phyloP scores from a whole-genome alignment of 192 early-diverging fungal species.

The Coemansia sp. region DNA sequence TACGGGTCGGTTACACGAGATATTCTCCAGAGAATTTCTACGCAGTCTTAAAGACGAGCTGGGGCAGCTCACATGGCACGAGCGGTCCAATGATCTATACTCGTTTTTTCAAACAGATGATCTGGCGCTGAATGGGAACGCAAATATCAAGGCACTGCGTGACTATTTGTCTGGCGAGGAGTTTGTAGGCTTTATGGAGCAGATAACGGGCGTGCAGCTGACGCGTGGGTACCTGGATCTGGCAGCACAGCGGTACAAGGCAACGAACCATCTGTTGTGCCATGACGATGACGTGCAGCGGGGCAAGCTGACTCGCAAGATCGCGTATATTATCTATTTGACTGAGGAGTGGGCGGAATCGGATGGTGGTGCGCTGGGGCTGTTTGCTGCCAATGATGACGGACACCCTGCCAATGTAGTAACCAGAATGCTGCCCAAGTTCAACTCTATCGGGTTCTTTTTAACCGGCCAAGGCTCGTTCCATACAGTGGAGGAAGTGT shows the following conservation, averaged over 20 bases:
- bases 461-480: constrained; percentile 58
- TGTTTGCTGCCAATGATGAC: constrained; percentile 56
- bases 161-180: constrained; percentile 60
- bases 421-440: constrained; percentile 52
- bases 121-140: constrained; percentile 45
- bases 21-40: constrained; percentile 21
- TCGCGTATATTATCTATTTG: constrained; percentile 73
- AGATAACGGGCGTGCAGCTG: constrained; percentile 61
- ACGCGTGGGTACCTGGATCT: constrained; percentile 61
- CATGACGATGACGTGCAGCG: constrained; percentile 74
- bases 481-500: constrained; percentile 60
- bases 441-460: constrained; percentile 62
- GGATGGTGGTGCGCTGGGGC: constrained; percentile 64
- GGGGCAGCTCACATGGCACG: constrained; percentile 29
- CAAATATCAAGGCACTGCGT: constrained; percentile 53
- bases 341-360: constrained; percentile 63
- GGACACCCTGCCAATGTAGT: constrained; percentile 54
- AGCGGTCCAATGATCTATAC: constrained; percentile 66
- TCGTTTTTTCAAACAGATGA: constrained; percentile 69
- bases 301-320: constrained; percentile 56
- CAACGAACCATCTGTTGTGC: constrained; percentile 63
- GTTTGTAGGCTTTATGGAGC: constrained; percentile 61
- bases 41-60: constrained; percentile 25
- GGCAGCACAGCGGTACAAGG: constrained; percentile 65
- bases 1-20: constrained; percentile 25